phyloP scores from a whole-genome alignment of 345 rosid genomes.

The Triadica sebifera region DNA sequence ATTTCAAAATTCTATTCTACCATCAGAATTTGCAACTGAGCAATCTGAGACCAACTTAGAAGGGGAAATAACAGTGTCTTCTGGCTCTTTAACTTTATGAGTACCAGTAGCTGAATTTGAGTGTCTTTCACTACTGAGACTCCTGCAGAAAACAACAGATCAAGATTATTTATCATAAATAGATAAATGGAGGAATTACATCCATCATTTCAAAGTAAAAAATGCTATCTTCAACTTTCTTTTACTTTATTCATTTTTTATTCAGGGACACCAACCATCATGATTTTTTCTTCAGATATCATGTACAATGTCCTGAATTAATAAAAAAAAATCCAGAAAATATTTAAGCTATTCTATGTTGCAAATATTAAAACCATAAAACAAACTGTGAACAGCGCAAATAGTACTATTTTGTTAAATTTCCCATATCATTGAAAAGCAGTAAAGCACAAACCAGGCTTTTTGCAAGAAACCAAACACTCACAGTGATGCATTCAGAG shows the following conservation, averaged over 20 bases:
- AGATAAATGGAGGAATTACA: constrained; percentile 1
- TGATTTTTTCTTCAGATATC: not conserved
- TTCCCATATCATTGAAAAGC: not conserved
- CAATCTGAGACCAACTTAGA: constrained; percentile 37
- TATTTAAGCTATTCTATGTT: not conserved
- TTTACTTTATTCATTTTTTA: no score
- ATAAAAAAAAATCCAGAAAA: not conserved
- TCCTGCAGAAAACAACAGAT: constrained; percentile 35
- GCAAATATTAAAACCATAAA: not conserved
- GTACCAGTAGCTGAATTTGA: constrained; percentile 28
- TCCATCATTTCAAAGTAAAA: not conserved
- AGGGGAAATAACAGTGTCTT: constrained; percentile 33
- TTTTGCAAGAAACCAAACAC: not conserved
- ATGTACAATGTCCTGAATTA: not conserved
- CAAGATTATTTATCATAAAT: not conserved
- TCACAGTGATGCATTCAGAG: not conserved
- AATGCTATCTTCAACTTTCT: not conserved
- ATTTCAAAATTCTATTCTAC: constrained; percentile 31
- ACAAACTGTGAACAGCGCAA: not conserved
- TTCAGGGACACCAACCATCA: not conserved
- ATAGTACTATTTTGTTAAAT: not conserved
- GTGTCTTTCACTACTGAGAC: constrained; percentile 26
- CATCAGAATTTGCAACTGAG: constrained; percentile 39
- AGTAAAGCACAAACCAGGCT: not conserved
- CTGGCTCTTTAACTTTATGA: constrained; percentile 34